Base-by-base conservation (phyloP, 2,329 filamentous ascomycete genomes). In the Amauroascus niger region DNA sequence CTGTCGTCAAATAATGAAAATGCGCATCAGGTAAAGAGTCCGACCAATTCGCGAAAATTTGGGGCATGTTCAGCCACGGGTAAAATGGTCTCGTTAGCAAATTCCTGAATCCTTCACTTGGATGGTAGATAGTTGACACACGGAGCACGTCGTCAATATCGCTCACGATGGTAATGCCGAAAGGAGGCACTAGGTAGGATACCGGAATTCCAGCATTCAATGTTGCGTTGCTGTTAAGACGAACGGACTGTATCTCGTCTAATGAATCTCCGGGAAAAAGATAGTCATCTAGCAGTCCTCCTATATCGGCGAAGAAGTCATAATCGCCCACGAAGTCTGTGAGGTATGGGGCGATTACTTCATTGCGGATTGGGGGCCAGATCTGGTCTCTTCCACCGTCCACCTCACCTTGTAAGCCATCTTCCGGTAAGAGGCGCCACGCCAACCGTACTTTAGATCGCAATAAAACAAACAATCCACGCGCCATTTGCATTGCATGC, bases 1-100 rank as follows among this genome's bases (percentile, higher is more conserved):
- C 88, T 0, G 86, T 90, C 0, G 86, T 90, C 18, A 90, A 75
- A 69, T 90, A 90, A 70, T 89, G 86, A 73, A 89, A 90, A 66
- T 89, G 86, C 57, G 83, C 75, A 62, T 87, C 77, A 0, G 80
- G 77, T 13, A 87, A 73, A 20, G 75, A 79, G n/a, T 71, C 70
- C 1, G 79, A 82, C 85, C 86, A 89, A 63, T 88, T 87, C 59
- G 82, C 79, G 65, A 88, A 90, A 59, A 89, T 83, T 1, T 82
- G 76, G 0, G 86, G 86, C 87, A 90, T 90, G 68, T 89, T 84
- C 74, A 84, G 75, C 86, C 86, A 90, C 0, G 79, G 75, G 0
- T 75, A 77, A 65, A 87, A 90, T 0, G 83, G 75, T 3, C 80
- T 77, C 0, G 86, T 86, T 62, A 90, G 89, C 0, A 84, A 83